Conservation (phyloP, 139 green algal species). For the Zygnema circumcarinatum region DNA sequence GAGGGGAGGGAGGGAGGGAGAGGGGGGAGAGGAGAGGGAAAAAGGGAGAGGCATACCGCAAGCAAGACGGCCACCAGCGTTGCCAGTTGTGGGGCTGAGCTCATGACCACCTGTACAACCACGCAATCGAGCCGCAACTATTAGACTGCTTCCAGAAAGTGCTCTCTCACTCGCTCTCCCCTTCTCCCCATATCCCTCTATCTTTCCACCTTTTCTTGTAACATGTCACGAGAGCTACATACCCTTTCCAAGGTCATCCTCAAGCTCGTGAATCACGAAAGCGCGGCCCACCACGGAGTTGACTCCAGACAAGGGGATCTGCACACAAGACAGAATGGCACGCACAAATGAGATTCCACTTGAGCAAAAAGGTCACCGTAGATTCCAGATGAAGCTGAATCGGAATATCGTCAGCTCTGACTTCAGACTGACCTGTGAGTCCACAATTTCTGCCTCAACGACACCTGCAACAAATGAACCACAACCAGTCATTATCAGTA, state of each 20-base stretch:
- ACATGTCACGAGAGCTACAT: too few relatives aligned
- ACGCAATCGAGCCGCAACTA: too few relatives aligned
- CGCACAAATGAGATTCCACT: neutral
- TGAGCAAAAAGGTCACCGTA: too few relatives aligned
- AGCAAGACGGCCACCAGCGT: conserved; percentile 60
- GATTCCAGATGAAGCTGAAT: too few relatives aligned
- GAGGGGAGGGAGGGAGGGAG: neutral
- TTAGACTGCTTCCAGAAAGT: too few relatives aligned
- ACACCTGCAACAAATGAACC: conserved; percentile 13
- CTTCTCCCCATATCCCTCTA: too few relatives aligned
- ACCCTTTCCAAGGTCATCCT: conserved; percentile 66
- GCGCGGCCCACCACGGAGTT: conserved; percentile 64
- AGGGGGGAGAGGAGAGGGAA: neutral
- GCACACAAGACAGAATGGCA: conserved; percentile 2
- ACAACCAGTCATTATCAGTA: too few relatives aligned
- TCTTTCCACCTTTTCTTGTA: too few relatives aligned
- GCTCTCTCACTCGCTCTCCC: too few relatives aligned
- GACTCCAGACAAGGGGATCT: conserved; percentile 59
- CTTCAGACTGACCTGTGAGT: conserved; percentile 17
- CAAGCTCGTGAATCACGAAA: conserved; percentile 63
- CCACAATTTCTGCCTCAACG: conserved; percentile 19
- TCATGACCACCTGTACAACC: conserved; percentile 55
- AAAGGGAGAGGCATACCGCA: conserved; percentile 35
- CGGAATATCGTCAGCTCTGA: too few relatives aligned
- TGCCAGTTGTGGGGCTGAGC: conserved; percentile 62